Percentiles rank a stretch among this genome's conserved stretches.
phyloP scores from a whole-genome alignment of 140 eudicot species.

The Ambrosia hybrid region DNA sequence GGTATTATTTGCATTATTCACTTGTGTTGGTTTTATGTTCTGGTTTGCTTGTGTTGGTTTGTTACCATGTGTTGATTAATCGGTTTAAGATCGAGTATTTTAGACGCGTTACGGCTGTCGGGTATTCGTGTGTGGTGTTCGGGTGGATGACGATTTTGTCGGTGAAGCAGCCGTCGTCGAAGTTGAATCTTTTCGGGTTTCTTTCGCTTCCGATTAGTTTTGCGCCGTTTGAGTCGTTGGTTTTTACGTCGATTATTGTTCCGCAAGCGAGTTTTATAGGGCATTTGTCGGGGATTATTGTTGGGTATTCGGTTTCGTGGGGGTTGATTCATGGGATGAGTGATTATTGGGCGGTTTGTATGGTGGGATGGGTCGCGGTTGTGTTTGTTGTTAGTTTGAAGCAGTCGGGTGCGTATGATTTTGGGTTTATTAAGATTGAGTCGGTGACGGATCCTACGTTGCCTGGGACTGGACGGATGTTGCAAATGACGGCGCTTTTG shows the following conservation, averaged over 20 bases:
- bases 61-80: slow-evolving; percentile 71
- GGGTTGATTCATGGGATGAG: slow-evolving; percentile 95
- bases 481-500: slow-evolving; percentile 66
- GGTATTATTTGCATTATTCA: slow-evolving; percentile 77
- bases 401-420: slow-evolving; percentile 74
- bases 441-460: slow-evolving; percentile 72
- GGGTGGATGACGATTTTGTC: slow-evolving; percentile 98
- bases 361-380: slow-evolving; percentile 76
- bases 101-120: slow-evolving; percentile 89
- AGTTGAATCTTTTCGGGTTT: slow-evolving; percentile 80
- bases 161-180: slow-evolving; percentile 80
- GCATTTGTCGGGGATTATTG: slow-evolving; percentile 85
- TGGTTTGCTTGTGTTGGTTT: slow-evolving; percentile 65
- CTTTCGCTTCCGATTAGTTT: slow-evolving; percentile 94
- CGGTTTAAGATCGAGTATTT: slow-evolving; percentile 79
- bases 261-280: slow-evolving; percentile 99
- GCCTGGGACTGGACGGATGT: slow-evolving; percentile 76
- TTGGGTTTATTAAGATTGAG: slow-evolving; percentile 83
- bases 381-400: slow-evolving; percentile 79
- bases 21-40: slow-evolving; percentile 67
- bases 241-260: slow-evolving; percentile 87
- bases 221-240: slow-evolving; percentile 91
- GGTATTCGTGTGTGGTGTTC: slow-evolving; percentile 95
- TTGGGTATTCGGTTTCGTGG: slow-evolving; percentile 89
- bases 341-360: slow-evolving; percentile 79